Conservation (phyloP, 805 yeast genomes). For the Zygoascus bituminiphila region DNA sequence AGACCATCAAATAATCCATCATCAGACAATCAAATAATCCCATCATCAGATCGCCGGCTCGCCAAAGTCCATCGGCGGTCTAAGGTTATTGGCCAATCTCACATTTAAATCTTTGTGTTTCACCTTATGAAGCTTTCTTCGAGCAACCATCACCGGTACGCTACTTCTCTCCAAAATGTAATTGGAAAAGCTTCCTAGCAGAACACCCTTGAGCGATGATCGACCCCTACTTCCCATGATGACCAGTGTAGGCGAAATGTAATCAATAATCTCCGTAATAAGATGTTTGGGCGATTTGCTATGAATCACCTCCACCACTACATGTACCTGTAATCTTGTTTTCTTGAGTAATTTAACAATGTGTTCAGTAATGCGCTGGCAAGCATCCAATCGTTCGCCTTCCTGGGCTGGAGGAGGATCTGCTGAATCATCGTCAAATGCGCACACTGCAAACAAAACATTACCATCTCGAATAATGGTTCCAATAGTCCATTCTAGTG, state of each 20-base stretch:
- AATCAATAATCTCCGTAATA: conserved; percentile 60
- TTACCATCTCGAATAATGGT: conserved; percentile 76
- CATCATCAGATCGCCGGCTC: not conserved
- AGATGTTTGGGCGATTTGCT: conserved; percentile 70
- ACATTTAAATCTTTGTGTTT: conserved; percentile 48
- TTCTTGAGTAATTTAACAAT: conserved; percentile 42
- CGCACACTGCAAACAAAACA: conserved; percentile 58
- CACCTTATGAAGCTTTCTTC: conserved; percentile 61
- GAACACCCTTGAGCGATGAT: conserved; percentile 62
- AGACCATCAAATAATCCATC: too few species aligned
- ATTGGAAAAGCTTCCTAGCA: conserved; percentile 64
- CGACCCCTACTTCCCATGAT: conserved; percentile 71
- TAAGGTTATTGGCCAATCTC: conserved; percentile 28
- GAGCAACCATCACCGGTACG: conserved; percentile 76
- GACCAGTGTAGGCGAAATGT: conserved; percentile 63
- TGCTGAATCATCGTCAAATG: conserved; percentile 26
- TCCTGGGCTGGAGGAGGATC: conserved; percentile 16
- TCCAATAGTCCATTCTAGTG: conserved; percentile 84
- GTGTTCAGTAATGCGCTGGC: conserved; percentile 36
- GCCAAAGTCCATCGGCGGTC: conserved; percentile 13
- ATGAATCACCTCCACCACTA: conserved; percentile 65
- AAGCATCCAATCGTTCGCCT: conserved; percentile 34
- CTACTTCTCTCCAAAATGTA: conserved; percentile 62
- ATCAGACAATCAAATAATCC: too few species aligned
- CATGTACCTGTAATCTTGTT: conserved; percentile 65